Base-by-base conservation (phyloP, 192 early-diverging fungal genomes). In the Physocladia obscura region DNA sequence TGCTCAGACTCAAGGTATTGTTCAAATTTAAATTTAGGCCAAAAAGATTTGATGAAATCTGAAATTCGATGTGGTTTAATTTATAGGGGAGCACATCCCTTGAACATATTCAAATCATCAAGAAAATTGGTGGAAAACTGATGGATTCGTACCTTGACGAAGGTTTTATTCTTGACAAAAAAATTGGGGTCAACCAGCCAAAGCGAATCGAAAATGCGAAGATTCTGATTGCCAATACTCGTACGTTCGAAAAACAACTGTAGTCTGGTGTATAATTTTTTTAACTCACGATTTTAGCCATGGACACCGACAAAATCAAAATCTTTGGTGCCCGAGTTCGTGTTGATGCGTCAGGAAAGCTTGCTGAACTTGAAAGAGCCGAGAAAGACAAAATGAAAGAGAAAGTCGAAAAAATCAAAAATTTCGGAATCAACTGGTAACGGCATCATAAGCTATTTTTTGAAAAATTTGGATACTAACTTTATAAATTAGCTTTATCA, bases 221-320 rank as follows among this genome's bases (percentile, higher is more conserved):
- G 62, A 95, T 99, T 70, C 82, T 99, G 76, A 88, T 99, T 78
- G 97, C 97, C 73, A 99, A 99, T 79, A 99, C 97, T 69, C 92
- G 90, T 92, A 84, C 77, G 82, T 76, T 19, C 6, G n/a, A 21
- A 44, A 63, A 1, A 22, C 26, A 11, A 26, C 59, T 19, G 17
- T 49, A n/a, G 26, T 34, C 26, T 32, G 30, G 19, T 37, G 5
- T 74, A 44, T 40, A 13, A n/a, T 8, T 26, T 52, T 4, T 27
- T 26, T 57, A 22, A 15, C 35, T 4, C 15, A 48, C 26, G 0
- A 13, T 55, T 54, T 26, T 76, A 92, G 90, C 97, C 34, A 99
- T 99, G 97, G 97, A 99, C 80, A 99, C 97, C 11, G 97, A 99
- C 80, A 99, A 99, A 79, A 95, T 98, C 82, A 99, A 99, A 82